phyloP scores from a whole-genome alignment of 2,329 filamentous ascomycete species.

The Calonectria pauciramosa region DNA sequence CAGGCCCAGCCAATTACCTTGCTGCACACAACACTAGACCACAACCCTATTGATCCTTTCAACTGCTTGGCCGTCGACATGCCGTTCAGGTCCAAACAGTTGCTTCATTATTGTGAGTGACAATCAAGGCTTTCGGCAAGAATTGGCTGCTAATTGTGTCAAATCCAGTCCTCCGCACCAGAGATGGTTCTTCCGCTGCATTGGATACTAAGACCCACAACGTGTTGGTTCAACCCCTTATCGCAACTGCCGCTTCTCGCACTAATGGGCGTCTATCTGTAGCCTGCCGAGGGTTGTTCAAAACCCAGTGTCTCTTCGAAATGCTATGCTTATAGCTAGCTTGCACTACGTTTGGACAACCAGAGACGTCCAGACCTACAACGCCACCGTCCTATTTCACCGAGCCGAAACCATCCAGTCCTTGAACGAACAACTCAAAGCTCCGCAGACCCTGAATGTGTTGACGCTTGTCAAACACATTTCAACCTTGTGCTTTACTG shows the following conservation, averaged over 20 bases:
- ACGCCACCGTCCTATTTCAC: not conserved
- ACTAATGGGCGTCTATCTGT: not conserved
- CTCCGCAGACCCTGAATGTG: not conserved
- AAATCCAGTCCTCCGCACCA: not conserved
- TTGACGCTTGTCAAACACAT: not conserved
- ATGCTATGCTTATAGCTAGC: not conserved
- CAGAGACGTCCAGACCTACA: not conserved
- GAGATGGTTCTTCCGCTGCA: not conserved
- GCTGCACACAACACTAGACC: not conserved
- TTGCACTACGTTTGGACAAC: not conserved
- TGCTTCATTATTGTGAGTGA: not conserved
- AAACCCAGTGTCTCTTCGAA: not conserved
- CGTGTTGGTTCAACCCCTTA: not conserved
- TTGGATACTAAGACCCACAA: not conserved
- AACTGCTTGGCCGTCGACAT: not conserved
- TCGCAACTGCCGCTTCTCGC: not conserved
- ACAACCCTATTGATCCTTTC: constrained; percentile 10
- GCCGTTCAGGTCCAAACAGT: not conserved
- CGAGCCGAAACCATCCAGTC: not conserved
- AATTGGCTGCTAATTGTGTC: not conserved
- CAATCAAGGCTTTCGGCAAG: not conserved
- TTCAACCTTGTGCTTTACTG: not conserved
- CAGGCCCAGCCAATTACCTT: not conserved
- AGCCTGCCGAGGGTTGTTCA: not conserved
- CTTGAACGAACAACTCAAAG: not conserved